Base-by-base conservation (phyloP, 345 rosid species). In the Rhodomyrtus tomentosa region DNA sequence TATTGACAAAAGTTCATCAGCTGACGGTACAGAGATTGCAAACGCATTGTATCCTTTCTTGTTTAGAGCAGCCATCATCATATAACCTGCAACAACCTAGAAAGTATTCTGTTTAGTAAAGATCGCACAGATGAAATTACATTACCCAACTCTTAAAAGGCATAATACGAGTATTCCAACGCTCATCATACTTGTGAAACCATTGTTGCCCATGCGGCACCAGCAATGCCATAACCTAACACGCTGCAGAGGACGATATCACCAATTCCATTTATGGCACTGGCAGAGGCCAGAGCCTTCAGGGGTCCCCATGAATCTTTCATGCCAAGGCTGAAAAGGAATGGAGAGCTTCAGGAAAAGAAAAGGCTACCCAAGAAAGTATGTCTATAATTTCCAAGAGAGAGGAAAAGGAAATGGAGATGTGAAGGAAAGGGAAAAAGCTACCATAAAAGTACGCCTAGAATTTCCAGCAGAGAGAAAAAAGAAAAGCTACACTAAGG, bases 161-260 rank as follows among this genome's bases (percentile, higher is more conserved):
- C 76, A 18, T 18, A 68, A 32, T 32, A 54, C 2, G 25, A 22
- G 56, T 32, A 72, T 20, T 73, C 53, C 12, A 21, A 36, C 20
- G 25, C 52, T 53, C 40, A 83, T 29, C 90, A 83, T 92, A 97
- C 99, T 84, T 97, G 99, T 50, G 99, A 95, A 52, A 89, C 94
- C 98, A 94, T 95, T 24, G 98, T 92, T 82, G 98, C 98, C 98
- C 98, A 95, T 42, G 99, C 98, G 40, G 98, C 99, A 84, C 99
- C 99, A 81, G 95, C 95, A 80, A 95, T 94, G 72, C 98, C 98
- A 49, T 90, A 94, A 79, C 96, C 96, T 84, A 95, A 88, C 84
- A 93, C 89, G 81, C 88, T 91, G 92, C 99, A 95, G 18, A 95
- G 91, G 84, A 94, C 88, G 29, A 95, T 85, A 87, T 93, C 96